Conservation (phyloP, 106 monocot genomes). For the Dioscorea alata region DNA sequence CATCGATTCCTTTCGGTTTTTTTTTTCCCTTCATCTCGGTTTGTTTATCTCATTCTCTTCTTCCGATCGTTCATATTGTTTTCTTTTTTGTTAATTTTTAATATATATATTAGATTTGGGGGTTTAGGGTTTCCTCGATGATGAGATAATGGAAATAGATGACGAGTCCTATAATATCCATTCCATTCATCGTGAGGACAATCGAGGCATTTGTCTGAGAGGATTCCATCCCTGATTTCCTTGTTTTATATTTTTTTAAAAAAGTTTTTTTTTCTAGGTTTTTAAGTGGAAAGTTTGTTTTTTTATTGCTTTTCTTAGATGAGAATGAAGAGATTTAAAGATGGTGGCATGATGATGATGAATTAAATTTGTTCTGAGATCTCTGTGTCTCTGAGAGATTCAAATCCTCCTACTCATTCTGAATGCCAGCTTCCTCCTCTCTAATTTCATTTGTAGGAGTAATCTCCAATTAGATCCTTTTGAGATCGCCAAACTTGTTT, state of each 20-base stretch:
- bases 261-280: background rate
- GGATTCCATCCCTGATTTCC: background rate
- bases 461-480: too few relatives aligned
- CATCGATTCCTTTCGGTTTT: too few relatives aligned
- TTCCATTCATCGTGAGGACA: constrained; percentile 13
- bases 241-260: background rate
- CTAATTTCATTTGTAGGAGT: too few relatives aligned
- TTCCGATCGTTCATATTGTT: too few relatives aligned
- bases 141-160: constrained; percentile 4
- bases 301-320: background rate
- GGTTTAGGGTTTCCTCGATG: background rate
- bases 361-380: constrained; percentile 10
- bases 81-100: too few relatives aligned
- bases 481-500: too few relatives aligned
- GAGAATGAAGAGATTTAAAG: background rate
- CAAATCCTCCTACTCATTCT: constrained; percentile 31
- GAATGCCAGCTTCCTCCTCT: constrained; percentile 1
- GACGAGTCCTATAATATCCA: constrained; percentile 15
- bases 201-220: constrained; percentile 17
- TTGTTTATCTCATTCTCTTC: too few relatives aligned
- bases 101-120: background rate
- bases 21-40: too few relatives aligned
- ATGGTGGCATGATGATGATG: background rate
- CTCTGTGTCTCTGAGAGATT: constrained; percentile 11
- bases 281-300: background rate